Evolutionary conservation across 371 early-diverging fungal species (phyloP), one percentile per base, ranked within the genome.

Genomic region (Mucor lusitanicus): DNA sequence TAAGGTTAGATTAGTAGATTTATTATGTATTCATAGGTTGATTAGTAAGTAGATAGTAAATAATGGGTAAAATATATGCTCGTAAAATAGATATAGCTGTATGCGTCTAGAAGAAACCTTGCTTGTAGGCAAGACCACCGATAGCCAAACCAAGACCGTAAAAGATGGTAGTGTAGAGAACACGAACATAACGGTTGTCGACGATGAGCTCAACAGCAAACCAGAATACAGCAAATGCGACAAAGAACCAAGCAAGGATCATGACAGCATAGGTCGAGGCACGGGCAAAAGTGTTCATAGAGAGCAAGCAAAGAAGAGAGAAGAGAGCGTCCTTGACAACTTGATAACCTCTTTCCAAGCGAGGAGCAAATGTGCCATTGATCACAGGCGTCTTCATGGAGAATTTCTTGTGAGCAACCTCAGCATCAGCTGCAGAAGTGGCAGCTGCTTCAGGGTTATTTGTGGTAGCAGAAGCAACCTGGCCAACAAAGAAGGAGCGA

Each of bases 221-320:
- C 46, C 66, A 63, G 21, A 62, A 21, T 27, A 71, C 46, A 46
- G 71, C 63, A 39, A 66, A 66, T 3, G 63, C 67, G 44, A 59
- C 44, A 35, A 74, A 76, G 62, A 80, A 61, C 80, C 81, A 80
- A 17, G 74, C 64, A 53, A 80, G 46, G 23, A 80, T 75, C 81
- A 77, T 78, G 11, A 78, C 81, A 39, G 70, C 69, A 55, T 63
- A 63, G 42, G 72, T 74, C 9, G 69, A 66, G 13, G 73, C 81
- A 59, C 76, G 76, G 27, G 72, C 81, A 63, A 80, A 67, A 2
- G 76, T 74, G 53, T 80, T 80, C 23, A 80, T 50, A 3, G 68
- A 60, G 25, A 80, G 63, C 19, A 75, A 68, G 23, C 74, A 75
- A 12, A 80, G 62, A 17, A 73, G 64, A 32, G 65, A 67, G 55